A percentile compares a stretch with the other conserved stretches of the same genome.
Evolutionary conservation across 2,329 filamentous ascomycete species (phyloP).

Genomic region (Ascochyta lentis): DNA sequence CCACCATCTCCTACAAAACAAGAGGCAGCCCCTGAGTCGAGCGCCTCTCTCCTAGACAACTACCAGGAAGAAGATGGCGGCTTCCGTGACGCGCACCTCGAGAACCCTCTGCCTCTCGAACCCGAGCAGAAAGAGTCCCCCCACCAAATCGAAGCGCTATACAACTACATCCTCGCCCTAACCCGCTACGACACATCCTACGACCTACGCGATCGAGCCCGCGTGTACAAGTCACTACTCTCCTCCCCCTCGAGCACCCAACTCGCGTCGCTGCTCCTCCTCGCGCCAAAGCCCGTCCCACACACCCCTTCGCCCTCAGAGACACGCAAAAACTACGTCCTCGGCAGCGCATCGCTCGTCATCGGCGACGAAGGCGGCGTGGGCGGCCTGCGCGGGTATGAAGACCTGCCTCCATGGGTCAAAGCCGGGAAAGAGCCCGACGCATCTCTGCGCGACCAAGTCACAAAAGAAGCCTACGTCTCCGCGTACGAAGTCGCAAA

Average conservation of each 20-base stretch:
- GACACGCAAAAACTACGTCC: conserved; percentile 74
- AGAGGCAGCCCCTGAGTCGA: conserved; percentile 35
- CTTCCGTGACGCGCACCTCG: conserved; percentile 39
- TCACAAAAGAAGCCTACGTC: conserved; percentile 38
- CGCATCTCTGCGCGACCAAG: conserved; percentile 69
- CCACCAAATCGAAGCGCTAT: conserved; percentile 78
- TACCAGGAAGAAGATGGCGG: conserved; percentile 47
- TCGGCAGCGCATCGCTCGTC: conserved; percentile 87
- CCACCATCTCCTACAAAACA: conserved; percentile 46
- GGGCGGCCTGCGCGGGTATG: conserved; percentile 75
- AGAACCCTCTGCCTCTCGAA: conserved; percentile 17
- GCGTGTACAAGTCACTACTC: conserved; percentile 86
- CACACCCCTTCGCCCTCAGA: conserved; percentile 90
- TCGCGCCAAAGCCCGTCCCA: conserved; percentile 93
- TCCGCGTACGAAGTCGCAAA: conserved; percentile 43
- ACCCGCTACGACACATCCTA: conserved; percentile 94
- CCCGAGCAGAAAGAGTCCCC: conserved; percentile 50
- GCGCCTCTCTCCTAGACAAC: conserved; percentile 32
- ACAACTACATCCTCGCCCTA: conserved; percentile 83
- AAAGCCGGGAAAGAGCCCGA: conserved; percentile 80
- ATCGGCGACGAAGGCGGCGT: conserved; percentile 77
- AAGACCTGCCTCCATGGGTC: conserved; percentile 87
- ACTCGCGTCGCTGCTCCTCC: conserved; percentile 85
- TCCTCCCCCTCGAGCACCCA: conserved; percentile 76
- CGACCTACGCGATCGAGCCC: conserved; percentile 88